A percentile compares a stretch with the other conserved stretches of the same genome.
Conservation (phyloP, 768 basidiomycete species). For the Cyclocybe aegerita region DNA sequence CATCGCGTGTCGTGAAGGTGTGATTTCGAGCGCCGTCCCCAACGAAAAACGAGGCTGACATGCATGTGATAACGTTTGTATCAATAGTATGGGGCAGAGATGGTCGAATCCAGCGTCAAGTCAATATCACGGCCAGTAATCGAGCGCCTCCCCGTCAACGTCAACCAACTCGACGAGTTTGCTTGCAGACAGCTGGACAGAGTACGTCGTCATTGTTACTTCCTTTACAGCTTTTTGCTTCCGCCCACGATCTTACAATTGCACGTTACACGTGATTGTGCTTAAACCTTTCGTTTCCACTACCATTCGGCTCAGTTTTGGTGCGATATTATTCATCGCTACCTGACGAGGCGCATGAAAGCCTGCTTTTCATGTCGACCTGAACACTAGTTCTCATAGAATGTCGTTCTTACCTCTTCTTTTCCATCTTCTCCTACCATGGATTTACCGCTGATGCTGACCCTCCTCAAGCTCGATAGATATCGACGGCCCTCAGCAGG, state of each 20-base stretch:
- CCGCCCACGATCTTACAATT: slow-evolving; percentile 1
- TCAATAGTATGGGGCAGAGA: slow-evolving; percentile 78
- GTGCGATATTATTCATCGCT: too few relatives aligned
- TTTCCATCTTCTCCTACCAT: slow-evolving; percentile 3
- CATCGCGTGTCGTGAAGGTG: slow-evolving; percentile 84
- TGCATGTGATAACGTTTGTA: slow-evolving; percentile 19
- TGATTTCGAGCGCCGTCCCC: slow-evolving; percentile 4
- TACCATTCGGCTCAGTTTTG: too few relatives aligned
- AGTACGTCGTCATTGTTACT: slow-evolving; percentile 42
- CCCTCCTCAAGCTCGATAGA: slow-evolving; percentile 40
- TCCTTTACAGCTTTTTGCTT: slow-evolving; percentile 2
- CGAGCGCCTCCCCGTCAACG: slow-evolving; percentile 70
- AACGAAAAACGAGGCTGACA: slow-evolving; percentile 2
- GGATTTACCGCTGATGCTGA: slow-evolving; percentile 3
- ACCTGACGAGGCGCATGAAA: too few relatives aligned
- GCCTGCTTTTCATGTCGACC: too few relatives aligned
- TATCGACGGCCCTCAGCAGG: slow-evolving; percentile 42
- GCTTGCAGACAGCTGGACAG: slow-evolving; percentile 86
- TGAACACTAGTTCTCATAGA: not conserved
- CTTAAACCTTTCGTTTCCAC: too few relatives aligned
- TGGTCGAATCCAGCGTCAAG: slow-evolving; percentile 84
- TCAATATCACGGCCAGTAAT: slow-evolving; percentile 81
- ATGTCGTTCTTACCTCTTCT: slow-evolving; percentile 2
- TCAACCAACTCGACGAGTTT: slow-evolving; percentile 80
- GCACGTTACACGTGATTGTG: not conserved